Base-by-base conservation (phyloP, 1,284 basidiomycete genomes). In the Cryptococcus sp. region DNA sequence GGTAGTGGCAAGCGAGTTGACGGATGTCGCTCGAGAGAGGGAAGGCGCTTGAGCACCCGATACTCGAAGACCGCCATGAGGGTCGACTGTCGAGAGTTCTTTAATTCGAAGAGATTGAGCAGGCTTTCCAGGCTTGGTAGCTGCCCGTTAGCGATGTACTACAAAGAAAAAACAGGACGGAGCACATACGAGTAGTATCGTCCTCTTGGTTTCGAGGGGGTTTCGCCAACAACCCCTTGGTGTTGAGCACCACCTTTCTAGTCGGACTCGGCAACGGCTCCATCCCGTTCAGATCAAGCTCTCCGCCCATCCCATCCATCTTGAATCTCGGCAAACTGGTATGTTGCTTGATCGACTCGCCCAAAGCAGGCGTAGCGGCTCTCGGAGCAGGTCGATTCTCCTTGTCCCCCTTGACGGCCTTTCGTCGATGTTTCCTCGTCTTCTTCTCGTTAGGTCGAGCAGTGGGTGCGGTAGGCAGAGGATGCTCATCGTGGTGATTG, bases 311-410 rank as follows among this genome's bases (percentile, higher is more conserved):
- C n/a, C 2, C 42, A 31, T 26, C 40, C 32, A 21, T n/a, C 31
- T 43, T 51, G 7, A 43, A 21, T 21, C 53, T 50, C 3, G 38
- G 21, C 25, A 47, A 43, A 34, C 40, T 53, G 1, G 63, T 62
- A 44, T 64, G 62, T 42, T 68, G 67, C 50, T 62, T 69, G 58
- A 69, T 66, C 22, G 55, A 58, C 51, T 68, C 67, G 12, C 68
- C 65, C 1, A 68, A 44, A 14, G 66, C 46, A 16, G 54, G 56
- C n/a, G 59, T 58, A 9, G 45, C 37, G 0, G 60, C 42, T 45
- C 59, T 37, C 22, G 46, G n/a, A 7, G 41, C 19, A 19, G 33
- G 5, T 43, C 43, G 19, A 49, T 39, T 52, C 33, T 25, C 34
- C 28, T n/a, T 42, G 31, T 16, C 23, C 40, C 36, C 45, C 16